These are phyloP conservation scores for Scenedesmus sp. DNA, from an alignment of 163 green algal species.

Conservation along the genomic window DNA sequence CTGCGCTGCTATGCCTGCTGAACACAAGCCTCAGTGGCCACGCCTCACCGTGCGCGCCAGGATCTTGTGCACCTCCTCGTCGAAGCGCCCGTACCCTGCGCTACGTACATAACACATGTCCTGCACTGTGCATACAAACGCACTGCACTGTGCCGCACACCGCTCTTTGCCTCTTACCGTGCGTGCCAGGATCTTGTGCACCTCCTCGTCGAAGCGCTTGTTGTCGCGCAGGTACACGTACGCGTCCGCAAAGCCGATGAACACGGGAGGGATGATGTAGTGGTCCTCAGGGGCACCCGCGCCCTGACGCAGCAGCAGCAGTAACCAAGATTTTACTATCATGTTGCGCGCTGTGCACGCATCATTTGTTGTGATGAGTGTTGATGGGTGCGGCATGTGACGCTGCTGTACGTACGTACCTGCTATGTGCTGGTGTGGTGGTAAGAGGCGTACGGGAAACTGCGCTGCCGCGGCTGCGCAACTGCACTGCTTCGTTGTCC, in stretches of 20 bases:
- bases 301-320: background rate
- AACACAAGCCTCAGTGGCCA: background rate
- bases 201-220: constrained; percentile 51
- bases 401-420: background rate
- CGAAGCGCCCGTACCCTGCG: no score
- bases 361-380: no score
- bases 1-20: background rate
- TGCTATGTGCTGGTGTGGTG: no score
- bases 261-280: constrained; percentile 59
- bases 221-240: constrained; percentile 56
- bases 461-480: no score
- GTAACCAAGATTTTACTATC: no score
- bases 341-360: no score
- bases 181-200: constrained; percentile 56
- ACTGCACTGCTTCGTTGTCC: background rate
- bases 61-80: no score
- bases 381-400: background rate
- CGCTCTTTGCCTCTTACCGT: constrained; percentile 27
- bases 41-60: background rate
- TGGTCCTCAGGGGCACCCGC: constrained; percentile 54
- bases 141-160: no score
- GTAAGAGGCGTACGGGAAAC: no score
- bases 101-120: no score
- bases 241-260: constrained; percentile 55
- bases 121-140: no score